phyloP scores from a whole-genome alignment of 352 stramenopile species.

The Globisporangium nunn region DNA sequence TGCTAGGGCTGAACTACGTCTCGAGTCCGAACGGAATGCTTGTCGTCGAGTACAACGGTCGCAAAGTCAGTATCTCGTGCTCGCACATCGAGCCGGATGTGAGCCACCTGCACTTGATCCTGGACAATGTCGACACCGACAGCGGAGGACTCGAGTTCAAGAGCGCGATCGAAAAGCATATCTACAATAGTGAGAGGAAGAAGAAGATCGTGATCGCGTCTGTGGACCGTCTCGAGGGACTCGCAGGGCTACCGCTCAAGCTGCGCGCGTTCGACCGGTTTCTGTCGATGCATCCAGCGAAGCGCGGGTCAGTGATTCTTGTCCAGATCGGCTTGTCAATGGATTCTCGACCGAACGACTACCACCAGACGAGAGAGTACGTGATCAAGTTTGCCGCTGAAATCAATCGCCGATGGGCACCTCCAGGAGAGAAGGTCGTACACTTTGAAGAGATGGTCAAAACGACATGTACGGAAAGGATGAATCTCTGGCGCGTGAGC shows the following conservation, averaged over 20 bases:
- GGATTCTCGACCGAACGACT: constrained; percentile 88
- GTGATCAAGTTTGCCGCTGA: constrained; percentile 85
- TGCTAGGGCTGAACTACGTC: constrained; percentile 94
- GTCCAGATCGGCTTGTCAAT: constrained; percentile 70
- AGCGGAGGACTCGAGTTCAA: constrained; percentile 22
- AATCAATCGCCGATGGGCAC: constrained; percentile 87
- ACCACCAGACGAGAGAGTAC: constrained; percentile 89
- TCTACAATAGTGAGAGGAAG: constrained; percentile 21
- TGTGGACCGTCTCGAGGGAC: constrained; percentile 92
- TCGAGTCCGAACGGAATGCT: constrained; percentile 83
- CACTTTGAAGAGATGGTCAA: constrained; percentile 65
- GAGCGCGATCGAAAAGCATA: constrained; percentile 29
- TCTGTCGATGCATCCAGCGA: constrained; percentile 79
- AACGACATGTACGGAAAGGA: constrained; percentile 59
- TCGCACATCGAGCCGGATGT: constrained; percentile 96
- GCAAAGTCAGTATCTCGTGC: constrained; percentile 93
- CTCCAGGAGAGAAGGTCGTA: constrained; percentile 48
- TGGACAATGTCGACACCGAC: constrained; percentile 43
- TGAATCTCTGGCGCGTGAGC: constrained; percentile 60
- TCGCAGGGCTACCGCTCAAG: constrained; percentile 96
- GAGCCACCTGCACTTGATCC: constrained; percentile 56
- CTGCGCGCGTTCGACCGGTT: constrained; percentile 95
- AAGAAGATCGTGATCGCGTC: constrained; percentile 77
- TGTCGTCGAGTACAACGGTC: constrained; percentile 93
- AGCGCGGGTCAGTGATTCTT: constrained; percentile 62